Evolutionary conservation across 352 stramenopile species (phyloP).

Genomic region (Phytophthora pistaciae): DNA sequence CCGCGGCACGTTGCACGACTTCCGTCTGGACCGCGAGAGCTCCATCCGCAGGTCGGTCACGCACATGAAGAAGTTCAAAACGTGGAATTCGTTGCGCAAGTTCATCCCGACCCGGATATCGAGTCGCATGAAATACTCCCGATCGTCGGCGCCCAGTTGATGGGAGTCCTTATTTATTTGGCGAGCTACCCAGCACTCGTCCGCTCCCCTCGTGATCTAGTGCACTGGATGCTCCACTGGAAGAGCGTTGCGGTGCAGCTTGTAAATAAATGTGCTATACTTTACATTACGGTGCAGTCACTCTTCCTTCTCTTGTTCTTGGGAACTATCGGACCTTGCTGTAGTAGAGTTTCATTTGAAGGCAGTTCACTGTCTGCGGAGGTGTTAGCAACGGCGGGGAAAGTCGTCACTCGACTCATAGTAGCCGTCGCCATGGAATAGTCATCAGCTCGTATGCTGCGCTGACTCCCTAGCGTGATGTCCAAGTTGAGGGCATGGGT

Average conservation of each 20-base stretch:
- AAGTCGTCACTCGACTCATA: slow-evolving; percentile 32
- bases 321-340: slow-evolving; percentile 11
- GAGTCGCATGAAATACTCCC: slow-evolving; percentile 37
- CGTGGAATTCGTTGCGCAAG: slow-evolving; percentile 38
- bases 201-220: neutral
- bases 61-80: slow-evolving; percentile 54
- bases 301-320: slow-evolving; percentile 38
- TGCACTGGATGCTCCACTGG: slow-evolving; percentile 14
- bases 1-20: slow-evolving; percentile 64
- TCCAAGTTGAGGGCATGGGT: slow-evolving; percentile 9
- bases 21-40: slow-evolving; percentile 38
- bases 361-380: neutral
- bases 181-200: too few species aligned
- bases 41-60: slow-evolving; percentile 31
- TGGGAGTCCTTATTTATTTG: slow-evolving; percentile 29
- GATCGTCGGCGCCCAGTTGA: slow-evolving; percentile 33
- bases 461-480: slow-evolving; percentile 15
- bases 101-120: slow-evolving; percentile 36
- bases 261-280: slow-evolving; percentile 9
- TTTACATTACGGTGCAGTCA: slow-evolving; percentile 34
- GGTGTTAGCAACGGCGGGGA: slow-evolving; percentile 4
- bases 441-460: slow-evolving; percentile 17
- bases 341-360: neutral
- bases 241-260: slow-evolving; percentile 17
- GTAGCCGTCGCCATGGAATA: slow-evolving; percentile 26